phyloP scores from a whole-genome alignment of 441 rosid genomes.

The Populus hybrid region DNA sequence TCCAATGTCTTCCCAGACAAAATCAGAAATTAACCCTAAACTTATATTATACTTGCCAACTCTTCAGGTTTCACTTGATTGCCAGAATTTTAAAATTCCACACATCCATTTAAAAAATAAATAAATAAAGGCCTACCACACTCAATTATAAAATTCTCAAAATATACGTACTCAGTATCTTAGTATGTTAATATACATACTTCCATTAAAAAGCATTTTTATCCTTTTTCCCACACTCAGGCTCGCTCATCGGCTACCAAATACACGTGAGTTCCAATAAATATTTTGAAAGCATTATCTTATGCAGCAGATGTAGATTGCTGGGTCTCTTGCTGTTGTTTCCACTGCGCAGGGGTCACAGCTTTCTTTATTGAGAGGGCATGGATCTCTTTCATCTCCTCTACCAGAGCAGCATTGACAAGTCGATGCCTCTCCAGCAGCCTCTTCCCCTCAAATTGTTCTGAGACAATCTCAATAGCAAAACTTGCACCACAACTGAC shows the following conservation, averaged over 20 bases:
- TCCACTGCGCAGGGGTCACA: conserved; percentile 73
- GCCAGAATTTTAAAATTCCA: no score
- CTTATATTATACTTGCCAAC: no score
- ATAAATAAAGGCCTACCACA: no score
- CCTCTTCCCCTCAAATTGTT: conserved; percentile 81
- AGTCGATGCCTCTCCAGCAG: conserved; percentile 84
- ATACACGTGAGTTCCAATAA: background rate
- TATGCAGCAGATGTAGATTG: conserved; percentile 50
- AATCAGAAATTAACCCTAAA: no score
- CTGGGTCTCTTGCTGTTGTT: conserved; percentile 49
- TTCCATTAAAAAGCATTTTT: background rate
- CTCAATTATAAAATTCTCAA: no score
- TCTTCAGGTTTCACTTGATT: no score
- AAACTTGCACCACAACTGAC: conserved; percentile 85
- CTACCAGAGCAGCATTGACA: conserved; percentile 72
- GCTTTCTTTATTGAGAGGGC: conserved; percentile 93
- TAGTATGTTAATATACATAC: background rate
- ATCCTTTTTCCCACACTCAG: background rate
- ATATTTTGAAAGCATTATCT: background rate
- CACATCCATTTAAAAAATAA: no score
- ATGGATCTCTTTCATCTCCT: conserved; percentile 88
- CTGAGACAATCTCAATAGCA: conserved; percentile 62
- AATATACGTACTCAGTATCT: no score
- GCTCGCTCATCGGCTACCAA: background rate
- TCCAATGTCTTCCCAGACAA: no score